Percentiles rank a stretch among this genome's conserved stretches.
Evolutionary conservation across 768 basidiomycete genomes (phyloP).

Genomic region (Amyloporia xantha): DNA sequence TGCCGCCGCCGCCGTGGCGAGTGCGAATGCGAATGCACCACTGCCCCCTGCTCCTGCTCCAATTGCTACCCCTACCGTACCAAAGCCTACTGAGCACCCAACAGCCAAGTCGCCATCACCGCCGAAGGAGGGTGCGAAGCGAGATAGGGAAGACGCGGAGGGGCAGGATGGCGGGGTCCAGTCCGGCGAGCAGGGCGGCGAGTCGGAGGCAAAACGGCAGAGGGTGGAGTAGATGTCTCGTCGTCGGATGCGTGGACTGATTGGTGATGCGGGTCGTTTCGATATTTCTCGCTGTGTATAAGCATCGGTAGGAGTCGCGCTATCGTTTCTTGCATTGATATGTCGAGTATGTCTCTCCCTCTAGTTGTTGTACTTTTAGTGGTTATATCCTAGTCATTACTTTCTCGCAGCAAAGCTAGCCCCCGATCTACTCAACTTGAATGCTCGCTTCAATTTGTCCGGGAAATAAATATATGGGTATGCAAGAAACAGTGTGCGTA

Average conservation of each 20-base stretch:
- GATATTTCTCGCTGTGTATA: too few relatives aligned
- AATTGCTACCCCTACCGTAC: background rate
- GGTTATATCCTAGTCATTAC: too few relatives aligned
- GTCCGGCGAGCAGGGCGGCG: constrained; percentile 21
- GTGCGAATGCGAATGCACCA: constrained; percentile 3
- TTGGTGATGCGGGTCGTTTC: too few relatives aligned
- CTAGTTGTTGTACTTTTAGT: background rate
- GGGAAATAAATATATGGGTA: too few relatives aligned
- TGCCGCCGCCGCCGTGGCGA: constrained; percentile 1
- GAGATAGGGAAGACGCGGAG: constrained; percentile 13
- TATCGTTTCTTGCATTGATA: background rate
- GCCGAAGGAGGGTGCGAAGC: constrained; percentile 15
- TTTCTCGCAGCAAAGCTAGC: background rate
- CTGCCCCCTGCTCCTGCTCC: constrained; percentile 3
- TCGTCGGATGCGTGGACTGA: too few relatives aligned
- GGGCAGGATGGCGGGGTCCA: constrained; percentile 20
- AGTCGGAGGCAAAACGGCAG: background rate
- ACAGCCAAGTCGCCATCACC: background rate
- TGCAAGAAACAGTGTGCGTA: too few relatives aligned
- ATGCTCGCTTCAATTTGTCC: too few relatives aligned
- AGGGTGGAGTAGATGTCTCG: background rate
- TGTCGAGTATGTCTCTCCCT: background rate
- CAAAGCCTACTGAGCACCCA: background rate
- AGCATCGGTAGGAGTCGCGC: too few relatives aligned
- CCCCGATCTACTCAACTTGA: background rate